phyloP scores from a whole-genome alignment of 257 asterid genomes.

The Parsonsia alboflavescens region DNA sequence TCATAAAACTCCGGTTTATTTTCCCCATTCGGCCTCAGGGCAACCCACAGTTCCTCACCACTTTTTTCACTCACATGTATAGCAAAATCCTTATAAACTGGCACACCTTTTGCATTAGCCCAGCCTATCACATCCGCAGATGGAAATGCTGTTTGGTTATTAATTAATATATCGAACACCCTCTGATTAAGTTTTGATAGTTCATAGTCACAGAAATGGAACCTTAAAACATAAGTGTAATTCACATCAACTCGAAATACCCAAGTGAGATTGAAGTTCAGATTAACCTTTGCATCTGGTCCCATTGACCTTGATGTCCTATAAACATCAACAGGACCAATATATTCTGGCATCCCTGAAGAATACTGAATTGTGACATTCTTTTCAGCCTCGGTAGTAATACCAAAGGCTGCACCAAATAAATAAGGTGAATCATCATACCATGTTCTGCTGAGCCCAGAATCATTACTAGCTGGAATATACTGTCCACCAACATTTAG shows the following conservation, averaged over 20 bases:
- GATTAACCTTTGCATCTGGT: conserved; percentile 38
- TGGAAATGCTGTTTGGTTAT: conserved; percentile 44
- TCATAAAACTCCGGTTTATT: conserved; percentile 48
- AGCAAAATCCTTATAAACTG: conserved; percentile 50
- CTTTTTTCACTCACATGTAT: conserved; percentile 25
- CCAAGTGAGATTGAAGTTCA: conserved; percentile 72
- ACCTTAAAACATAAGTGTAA: conserved; percentile 65
- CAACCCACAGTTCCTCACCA: conserved; percentile 41
- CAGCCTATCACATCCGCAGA: conserved; percentile 56
- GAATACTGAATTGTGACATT: conserved; percentile 32
- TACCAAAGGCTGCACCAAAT: conserved; percentile 55
- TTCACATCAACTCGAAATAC: conserved; percentile 46
- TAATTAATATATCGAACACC: conserved; percentile 51
- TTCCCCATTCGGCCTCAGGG: conserved; percentile 47
- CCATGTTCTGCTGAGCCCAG: conserved; percentile 54
- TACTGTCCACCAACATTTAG: conserved; percentile 65
- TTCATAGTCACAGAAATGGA: conserved; percentile 66
- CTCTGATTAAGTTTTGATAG: conserved; percentile 49
- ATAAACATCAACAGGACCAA: conserved; percentile 54
- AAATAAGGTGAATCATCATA: conserved; percentile 60
- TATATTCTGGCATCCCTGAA: conserved; percentile 20
- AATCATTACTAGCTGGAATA: conserved; percentile 38
- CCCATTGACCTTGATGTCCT: conserved; percentile 59
- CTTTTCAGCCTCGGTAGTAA: conserved; percentile 34
- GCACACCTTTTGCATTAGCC: conserved; percentile 42